A percentile compares a stretch with the other conserved stretches of the same genome.
phyloP scores from a whole-genome alignment of 306 rosid genomes.

The Chamaecrista fasciculata region DNA sequence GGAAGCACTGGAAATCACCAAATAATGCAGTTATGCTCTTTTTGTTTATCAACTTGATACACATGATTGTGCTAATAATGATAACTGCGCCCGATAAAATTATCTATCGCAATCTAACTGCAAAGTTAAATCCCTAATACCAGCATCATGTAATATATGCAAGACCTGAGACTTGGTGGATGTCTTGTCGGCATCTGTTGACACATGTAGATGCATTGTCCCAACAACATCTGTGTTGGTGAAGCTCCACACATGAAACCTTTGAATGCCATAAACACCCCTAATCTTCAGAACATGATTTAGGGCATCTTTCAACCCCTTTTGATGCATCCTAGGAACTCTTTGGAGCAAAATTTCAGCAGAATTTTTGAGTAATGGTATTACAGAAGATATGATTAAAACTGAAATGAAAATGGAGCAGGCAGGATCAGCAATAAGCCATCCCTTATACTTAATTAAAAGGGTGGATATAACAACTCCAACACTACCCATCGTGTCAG shows the following conservation, averaged over 20 bases:
- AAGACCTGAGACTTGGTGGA: slow-evolving; percentile 56
- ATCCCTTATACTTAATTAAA: slow-evolving; percentile 88
- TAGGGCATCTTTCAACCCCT: slow-evolving; percentile 59
- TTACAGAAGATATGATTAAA: slow-evolving; percentile 77
- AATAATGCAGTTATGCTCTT: too few species aligned
- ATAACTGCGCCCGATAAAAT: slow-evolving; percentile 13
- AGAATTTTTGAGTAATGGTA: slow-evolving; percentile 85
- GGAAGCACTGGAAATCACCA: too few species aligned
- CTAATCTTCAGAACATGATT: slow-evolving; percentile 48
- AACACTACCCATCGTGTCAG: slow-evolving; percentile 95
- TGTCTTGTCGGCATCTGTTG: slow-evolving; percentile 62
- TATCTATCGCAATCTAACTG: slow-evolving; percentile 62
- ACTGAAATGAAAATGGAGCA: slow-evolving; percentile 92
- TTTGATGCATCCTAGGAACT: slow-evolving; percentile 66
- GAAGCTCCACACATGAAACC: slow-evolving; percentile 77
- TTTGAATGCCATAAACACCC: slow-evolving; percentile 67
- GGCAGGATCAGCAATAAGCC: slow-evolving; percentile 94
- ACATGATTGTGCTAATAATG: too few species aligned
- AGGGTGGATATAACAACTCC: slow-evolving; percentile 94
- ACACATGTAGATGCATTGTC: slow-evolving; percentile 70
- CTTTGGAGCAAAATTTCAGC: slow-evolving; percentile 91
- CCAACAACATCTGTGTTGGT: slow-evolving; percentile 84
- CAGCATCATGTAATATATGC: slow-evolving; percentile 56
- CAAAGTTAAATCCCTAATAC: slow-evolving; percentile 86
- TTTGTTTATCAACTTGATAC: too few species aligned